phyloP scores from a whole-genome alignment of 1,284 basidiomycete species.

The Austropuccinia psidii region DNA sequence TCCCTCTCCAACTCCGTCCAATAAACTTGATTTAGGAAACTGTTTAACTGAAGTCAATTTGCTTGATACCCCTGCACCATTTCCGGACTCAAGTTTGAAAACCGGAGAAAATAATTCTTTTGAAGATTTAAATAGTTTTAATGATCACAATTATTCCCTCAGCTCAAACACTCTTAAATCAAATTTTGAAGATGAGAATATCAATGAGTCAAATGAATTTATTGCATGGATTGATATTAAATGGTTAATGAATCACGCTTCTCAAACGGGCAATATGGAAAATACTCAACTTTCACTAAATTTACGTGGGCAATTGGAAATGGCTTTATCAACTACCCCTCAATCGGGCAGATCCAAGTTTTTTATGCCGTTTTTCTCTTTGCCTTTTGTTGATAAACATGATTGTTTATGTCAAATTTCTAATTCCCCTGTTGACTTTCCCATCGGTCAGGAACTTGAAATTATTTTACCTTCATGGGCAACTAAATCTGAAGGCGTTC shows the following conservation, averaged over 20 bases:
- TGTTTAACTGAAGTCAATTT: constrained; percentile 7
- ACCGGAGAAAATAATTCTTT: not conserved
- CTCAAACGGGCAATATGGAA: not conserved
- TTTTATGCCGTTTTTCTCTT: constrained; percentile 10
- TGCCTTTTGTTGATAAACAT: constrained; percentile 27
- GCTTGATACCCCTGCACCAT: constrained; percentile 27
- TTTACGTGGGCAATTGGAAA: constrained; percentile 22
- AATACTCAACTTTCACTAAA: not conserved
- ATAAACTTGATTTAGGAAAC: not conserved
- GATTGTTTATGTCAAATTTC: not conserved
- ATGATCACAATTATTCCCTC: not conserved
- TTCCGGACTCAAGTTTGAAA: not conserved
- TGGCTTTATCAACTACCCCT: not conserved
- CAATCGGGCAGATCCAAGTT: not conserved
- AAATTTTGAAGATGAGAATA: not conserved
- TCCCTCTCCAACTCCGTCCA: not conserved
- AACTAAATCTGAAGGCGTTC: not conserved
- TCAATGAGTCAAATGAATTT: constrained; percentile 8
- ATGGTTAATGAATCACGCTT: constrained; percentile 8
- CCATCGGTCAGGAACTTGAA: not conserved
- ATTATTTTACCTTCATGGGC: constrained; percentile 14
- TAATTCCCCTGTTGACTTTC: not conserved
- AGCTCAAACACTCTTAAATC: not conserved
- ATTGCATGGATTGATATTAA: constrained; percentile 8
- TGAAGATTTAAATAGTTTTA: constrained; percentile 1